Evolutionary conservation across 768 basidiomycete species (phyloP).

Genomic region (Suillus variegatus): DNA sequence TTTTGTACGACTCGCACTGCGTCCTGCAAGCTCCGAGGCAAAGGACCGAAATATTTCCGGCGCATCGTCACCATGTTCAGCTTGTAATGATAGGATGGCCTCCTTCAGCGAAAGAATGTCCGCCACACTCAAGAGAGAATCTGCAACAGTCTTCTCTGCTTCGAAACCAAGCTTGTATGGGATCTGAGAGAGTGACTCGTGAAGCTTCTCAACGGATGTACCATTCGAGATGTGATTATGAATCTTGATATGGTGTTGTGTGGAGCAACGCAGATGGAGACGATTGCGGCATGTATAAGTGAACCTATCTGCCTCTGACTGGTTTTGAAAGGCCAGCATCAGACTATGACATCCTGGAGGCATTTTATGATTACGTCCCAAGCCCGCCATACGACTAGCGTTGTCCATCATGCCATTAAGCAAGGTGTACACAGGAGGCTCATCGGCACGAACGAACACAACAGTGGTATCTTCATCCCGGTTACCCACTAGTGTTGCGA

Average conservation of each 20-base stretch:
- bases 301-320: slow-evolving; percentile 30
- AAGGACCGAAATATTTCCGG: slow-evolving; percentile 28
- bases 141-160: slow-evolving; percentile 35
- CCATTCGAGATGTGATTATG: not conserved
- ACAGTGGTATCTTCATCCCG: slow-evolving; percentile 9
- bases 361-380: slow-evolving; percentile 24
- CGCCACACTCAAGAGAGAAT: slow-evolving; percentile 22
- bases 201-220: slow-evolving; percentile 10
- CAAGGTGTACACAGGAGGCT: slow-evolving; percentile 30
- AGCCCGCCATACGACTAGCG: slow-evolving; percentile 18
- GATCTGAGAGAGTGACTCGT: slow-evolving; percentile 21
- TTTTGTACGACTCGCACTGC: not conserved
- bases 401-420: not conserved
- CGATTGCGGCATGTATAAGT: slow-evolving; percentile 17
- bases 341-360: slow-evolving; percentile 31
- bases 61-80: slow-evolving; percentile 15
- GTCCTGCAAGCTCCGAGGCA: slow-evolving; percentile 19
- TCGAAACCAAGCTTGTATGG: slow-evolving; percentile 41
- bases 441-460: slow-evolving; percentile 33
- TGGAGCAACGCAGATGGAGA: slow-evolving; percentile 21
- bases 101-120: slow-evolving; percentile 23
- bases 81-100: slow-evolving; percentile 21
- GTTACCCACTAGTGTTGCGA: slow-evolving; percentile 25
- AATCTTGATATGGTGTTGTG: not conserved
- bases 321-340: slow-evolving; percentile 30